Base-by-base conservation (phyloP, 208 protist species). In the Tritrichomonas foetus region DNA sequence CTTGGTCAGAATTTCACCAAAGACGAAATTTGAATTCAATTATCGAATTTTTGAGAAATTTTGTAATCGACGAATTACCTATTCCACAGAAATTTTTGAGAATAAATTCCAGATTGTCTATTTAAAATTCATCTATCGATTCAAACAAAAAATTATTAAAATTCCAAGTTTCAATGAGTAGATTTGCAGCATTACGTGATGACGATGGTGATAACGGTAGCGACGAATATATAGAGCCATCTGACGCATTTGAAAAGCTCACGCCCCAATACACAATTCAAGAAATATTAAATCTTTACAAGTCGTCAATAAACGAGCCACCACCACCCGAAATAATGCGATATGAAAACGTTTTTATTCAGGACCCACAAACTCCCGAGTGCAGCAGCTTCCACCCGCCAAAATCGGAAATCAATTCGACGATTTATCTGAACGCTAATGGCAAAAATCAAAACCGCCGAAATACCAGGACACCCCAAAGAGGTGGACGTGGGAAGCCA, bases 111-210 rank as follows among this genome's bases (percentile, higher is more conserved):
- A n/a, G n/a, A n/a, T n/a, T n/a, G n/a, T n/a, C n/a, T n/a, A n/a
- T n/a, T n/a, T n/a, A n/a, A n/a, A n/a, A n/a, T n/a, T n/a, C n/a
- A n/a, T n/a, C n/a, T n/a, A n/a, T n/a, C n/a, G n/a, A n/a, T n/a
- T n/a, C n/a, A n/a, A n/a, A n/a, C n/a, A n/a, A n/a, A n/a, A n/a
- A n/a, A n/a, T n/a, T n/a, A n/a, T n/a, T n/a, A n/a, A n/a, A n/a
- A n/a, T n/a, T n/a, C n/a, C n/a, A n/a, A n/a, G n/a, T 72, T 72
- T 33, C 11, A 72, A 82, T 82, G 74, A 82, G 74, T 82, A 82
- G 74, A 82, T 82, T 82, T 82, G 74, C 74, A n/a, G 74, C 39
- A 47, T 50, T 82, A 16, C 47, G 41, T 33, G 78, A 89, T 57
- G 78, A 89, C 16, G 78, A 89, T 53, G 47, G 16, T 47, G 41